Conservation (phyloP, 2,329 filamentous ascomycete species). For the Aspergillus piperis region DNA sequence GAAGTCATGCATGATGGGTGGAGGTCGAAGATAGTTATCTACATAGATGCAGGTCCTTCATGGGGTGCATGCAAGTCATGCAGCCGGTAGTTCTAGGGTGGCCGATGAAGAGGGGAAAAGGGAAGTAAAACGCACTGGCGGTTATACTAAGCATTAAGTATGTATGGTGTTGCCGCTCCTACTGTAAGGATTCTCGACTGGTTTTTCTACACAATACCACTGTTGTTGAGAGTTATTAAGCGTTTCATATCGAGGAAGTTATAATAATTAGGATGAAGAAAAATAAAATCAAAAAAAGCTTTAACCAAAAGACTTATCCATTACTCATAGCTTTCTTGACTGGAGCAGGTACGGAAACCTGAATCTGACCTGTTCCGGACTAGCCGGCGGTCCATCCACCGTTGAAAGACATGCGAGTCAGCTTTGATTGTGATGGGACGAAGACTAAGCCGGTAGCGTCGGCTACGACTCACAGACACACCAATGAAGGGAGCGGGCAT, state of each 20-base stretch:
- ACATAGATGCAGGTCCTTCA: background rate
- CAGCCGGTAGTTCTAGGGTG: background rate
- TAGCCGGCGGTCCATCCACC: background rate
- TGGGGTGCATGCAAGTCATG: background rate
- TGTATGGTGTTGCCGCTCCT: too few relatives aligned
- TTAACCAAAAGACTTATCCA: background rate
- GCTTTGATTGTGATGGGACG: constrained; percentile 16
- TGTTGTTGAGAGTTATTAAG: too few relatives aligned
- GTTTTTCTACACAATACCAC: too few relatives aligned
- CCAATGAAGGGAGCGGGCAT: background rate
- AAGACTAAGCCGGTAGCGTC: constrained; percentile 5
- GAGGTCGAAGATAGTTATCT: background rate
- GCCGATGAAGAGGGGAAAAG: too few relatives aligned
- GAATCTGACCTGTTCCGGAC: background rate
- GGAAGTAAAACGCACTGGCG: background rate
- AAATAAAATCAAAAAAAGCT: too few relatives aligned
- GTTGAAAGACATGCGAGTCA: constrained; percentile 10
- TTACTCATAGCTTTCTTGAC: background rate
- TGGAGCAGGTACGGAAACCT: background rate
- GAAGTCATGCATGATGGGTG: background rate
- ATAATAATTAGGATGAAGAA: too few relatives aligned
- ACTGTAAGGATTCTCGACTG: too few relatives aligned
- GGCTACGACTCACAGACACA: background rate
- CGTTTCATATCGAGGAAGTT: too few relatives aligned
- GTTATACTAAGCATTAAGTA: too few relatives aligned